Conservation (phyloP, 2,329 filamentous ascomycete species). For the Gyromitra esculenta region DNA sequence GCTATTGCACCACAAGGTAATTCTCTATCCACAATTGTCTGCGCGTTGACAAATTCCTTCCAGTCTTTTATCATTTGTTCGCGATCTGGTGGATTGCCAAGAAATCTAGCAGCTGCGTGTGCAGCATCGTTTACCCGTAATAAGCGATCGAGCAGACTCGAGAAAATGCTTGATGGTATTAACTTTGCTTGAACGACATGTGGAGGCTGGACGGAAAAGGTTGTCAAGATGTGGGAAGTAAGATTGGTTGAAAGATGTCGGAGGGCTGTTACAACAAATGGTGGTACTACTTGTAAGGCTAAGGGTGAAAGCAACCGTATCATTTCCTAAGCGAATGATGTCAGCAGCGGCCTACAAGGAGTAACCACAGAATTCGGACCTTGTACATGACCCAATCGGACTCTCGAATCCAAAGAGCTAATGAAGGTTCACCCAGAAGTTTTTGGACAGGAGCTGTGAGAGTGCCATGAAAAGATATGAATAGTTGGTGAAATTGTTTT, state of each 20-base stretch:
- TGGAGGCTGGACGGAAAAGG: slow-evolving; percentile 82
- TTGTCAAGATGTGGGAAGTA: slow-evolving; percentile 81
- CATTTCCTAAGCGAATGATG: slow-evolving; percentile 70
- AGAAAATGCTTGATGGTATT: slow-evolving; percentile 87
- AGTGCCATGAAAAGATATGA: slow-evolving; percentile 93
- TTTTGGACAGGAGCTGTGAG: slow-evolving; percentile 97
- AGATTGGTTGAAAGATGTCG: slow-evolving; percentile 85
- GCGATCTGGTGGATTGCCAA: slow-evolving; percentile 86
- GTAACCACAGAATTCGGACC: slow-evolving; percentile 42
- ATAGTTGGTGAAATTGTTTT: slow-evolving; percentile 94
- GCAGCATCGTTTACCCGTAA: slow-evolving; percentile 92
- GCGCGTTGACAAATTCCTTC: slow-evolving; percentile 71
- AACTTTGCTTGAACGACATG: slow-evolving; percentile 90
- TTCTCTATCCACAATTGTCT: slow-evolving; percentile 68
- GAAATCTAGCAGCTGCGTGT: slow-evolving; percentile 90
- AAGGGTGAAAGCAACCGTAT: slow-evolving; percentile 89
- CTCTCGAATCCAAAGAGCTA: slow-evolving; percentile 93
- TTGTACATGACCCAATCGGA: slow-evolving; percentile 97
- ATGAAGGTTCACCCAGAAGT: slow-evolving; percentile 79
- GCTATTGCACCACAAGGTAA: slow-evolving; percentile 67
- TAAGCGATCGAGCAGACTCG: slow-evolving; percentile 83
- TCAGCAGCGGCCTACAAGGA: slow-evolving; percentile 8
- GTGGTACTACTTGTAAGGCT: slow-evolving; percentile 89
- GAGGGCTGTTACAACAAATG: slow-evolving; percentile 84
- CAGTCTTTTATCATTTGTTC: slow-evolving; percentile 97